Evolutionary conservation across 2,329 filamentous ascomycete genomes (phyloP).

Genomic region (Pleomassaria siparia): DNA sequence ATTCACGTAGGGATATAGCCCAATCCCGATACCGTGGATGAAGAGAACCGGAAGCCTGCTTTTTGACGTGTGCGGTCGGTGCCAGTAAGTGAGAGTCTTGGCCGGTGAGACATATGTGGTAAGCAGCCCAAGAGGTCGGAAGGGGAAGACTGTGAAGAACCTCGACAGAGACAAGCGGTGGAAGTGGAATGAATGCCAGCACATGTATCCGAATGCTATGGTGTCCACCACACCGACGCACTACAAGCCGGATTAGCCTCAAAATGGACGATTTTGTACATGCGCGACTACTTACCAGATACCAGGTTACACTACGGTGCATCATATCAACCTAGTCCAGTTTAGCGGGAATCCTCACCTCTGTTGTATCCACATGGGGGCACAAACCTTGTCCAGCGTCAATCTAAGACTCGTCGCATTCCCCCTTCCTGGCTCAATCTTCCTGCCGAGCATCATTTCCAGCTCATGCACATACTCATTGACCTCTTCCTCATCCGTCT

Average conservation of each 20-base stretch:
- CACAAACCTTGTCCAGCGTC: slow-evolving; percentile 54
- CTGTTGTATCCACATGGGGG: too few relatives aligned
- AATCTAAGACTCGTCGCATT: slow-evolving; percentile 57
- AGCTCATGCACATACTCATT: slow-evolving; percentile 53
- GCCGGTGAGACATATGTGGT: slow-evolving; percentile 50
- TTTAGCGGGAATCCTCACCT: neutral
- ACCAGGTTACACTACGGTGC: slow-evolving; percentile 63
- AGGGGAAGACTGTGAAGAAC: slow-evolving; percentile 57
- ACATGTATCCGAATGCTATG: slow-evolving; percentile 39
- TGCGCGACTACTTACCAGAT: slow-evolving; percentile 48
- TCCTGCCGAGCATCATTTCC: slow-evolving; percentile 53
- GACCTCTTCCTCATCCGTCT: slow-evolving; percentile 48
- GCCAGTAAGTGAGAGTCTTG: slow-evolving; percentile 60
- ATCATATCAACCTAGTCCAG: slow-evolving; percentile 49
- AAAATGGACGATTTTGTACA: neutral
- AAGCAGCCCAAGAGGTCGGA: slow-evolving; percentile 54
- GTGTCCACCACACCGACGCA: slow-evolving; percentile 54
- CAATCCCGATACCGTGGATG: slow-evolving; percentile 68
- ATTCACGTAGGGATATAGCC: slow-evolving; percentile 60
- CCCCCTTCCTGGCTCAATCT: slow-evolving; percentile 56
- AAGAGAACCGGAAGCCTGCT: slow-evolving; percentile 61
- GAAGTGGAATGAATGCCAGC: slow-evolving; percentile 53
- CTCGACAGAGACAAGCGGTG: slow-evolving; percentile 45
- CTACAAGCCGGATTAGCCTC: slow-evolving; percentile 24
- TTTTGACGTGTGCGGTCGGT: slow-evolving; percentile 60